Base-by-base conservation (phyloP, 352 stramenopile genomes). In the Phytophthora litchii region DNA sequence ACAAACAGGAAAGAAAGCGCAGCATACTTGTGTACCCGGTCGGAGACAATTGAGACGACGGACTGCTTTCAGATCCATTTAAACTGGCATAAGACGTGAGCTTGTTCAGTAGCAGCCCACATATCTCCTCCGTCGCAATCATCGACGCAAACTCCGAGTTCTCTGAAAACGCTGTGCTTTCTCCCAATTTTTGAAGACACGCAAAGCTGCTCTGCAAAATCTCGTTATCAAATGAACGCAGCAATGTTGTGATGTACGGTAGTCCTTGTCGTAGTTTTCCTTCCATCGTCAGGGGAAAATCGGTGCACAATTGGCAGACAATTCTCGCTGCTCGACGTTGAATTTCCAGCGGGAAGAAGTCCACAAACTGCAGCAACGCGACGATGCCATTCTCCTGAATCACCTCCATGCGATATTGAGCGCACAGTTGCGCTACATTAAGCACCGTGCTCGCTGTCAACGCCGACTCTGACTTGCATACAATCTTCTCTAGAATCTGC, bases 271-370 rank as follows among this genome's bases (percentile, higher is more conserved):
- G 46, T n/a, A 90, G 17, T 31, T 81, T 64, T 1, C 20, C 51
- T 16, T 55, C 44, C 43, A 77, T 50, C 0, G 64, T 48, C 1
- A 63, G 23, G 0, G 70, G 60, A 23, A 86, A 74, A 27, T 85
- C 66, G 0, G 60, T 78, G 42, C 80, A 89, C 12, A 91, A 46
- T 23, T 82, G 64, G 0, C 68, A 67, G 8, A 88, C 80, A 16
- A 90, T 79, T 0, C 70, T 68, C 2, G 75, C 80, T 3, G 79
- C 81, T 4, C 73, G 76, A 11, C 81, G 83, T 49, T 93, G 83
- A 29, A 86, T 89, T 43, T 89, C 81, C 34, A 90, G 58, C 13
- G 80, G 77, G 51, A 93, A 93, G 53, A 93, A 93, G 49, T 93
- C 83, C 9, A 93, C 64, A 53, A 88, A 91, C 72, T 93, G 81